Evolutionary conservation across 1,284 basidiomycete genomes (phyloP).

Genomic region (Naganishia sp.): DNA sequence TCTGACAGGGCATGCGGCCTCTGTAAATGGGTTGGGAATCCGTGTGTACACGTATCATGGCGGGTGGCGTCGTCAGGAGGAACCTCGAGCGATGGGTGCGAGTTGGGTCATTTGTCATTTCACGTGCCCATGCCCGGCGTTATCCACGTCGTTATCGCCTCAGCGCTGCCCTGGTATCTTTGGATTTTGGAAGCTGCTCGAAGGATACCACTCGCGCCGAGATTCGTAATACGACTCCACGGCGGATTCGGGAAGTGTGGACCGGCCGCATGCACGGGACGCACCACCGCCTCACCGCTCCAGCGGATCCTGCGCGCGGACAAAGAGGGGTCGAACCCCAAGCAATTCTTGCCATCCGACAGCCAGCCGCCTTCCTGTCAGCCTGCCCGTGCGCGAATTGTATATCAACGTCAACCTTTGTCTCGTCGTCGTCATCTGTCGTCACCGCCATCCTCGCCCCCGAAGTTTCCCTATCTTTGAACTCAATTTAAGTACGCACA

Average conservation of each 20-base stretch:
- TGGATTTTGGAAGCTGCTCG: constrained; percentile 14
- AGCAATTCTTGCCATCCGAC: not conserved
- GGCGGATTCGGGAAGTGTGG: not conserved
- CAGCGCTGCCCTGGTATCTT: not conserved
- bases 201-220: not conserved
- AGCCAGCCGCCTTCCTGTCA: constrained; percentile 1
- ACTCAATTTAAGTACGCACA: constrained; percentile 18
- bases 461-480: not conserved
- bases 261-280: too few relatives aligned
- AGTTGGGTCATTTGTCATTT: too few relatives aligned
- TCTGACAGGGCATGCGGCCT: too few relatives aligned
- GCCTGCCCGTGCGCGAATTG: constrained; percentile 1
- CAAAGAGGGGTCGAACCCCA: too few relatives aligned
- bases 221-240: constrained; percentile 18
- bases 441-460: not conserved
- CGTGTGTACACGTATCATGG: too few relatives aligned
- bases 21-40: too few relatives aligned
- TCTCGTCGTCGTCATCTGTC: constrained; percentile 2
- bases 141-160: too few relatives aligned
- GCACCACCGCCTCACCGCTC: too few relatives aligned
- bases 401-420: constrained; percentile 3
- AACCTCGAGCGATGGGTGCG: too few relatives aligned
- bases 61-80: too few relatives aligned
- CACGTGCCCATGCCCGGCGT: too few relatives aligned
- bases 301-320: too few relatives aligned